These are phyloP conservation scores for Betula pendula DNA, from an alignment of 306 rosid genomes.

Conservation along the genomic window DNA sequence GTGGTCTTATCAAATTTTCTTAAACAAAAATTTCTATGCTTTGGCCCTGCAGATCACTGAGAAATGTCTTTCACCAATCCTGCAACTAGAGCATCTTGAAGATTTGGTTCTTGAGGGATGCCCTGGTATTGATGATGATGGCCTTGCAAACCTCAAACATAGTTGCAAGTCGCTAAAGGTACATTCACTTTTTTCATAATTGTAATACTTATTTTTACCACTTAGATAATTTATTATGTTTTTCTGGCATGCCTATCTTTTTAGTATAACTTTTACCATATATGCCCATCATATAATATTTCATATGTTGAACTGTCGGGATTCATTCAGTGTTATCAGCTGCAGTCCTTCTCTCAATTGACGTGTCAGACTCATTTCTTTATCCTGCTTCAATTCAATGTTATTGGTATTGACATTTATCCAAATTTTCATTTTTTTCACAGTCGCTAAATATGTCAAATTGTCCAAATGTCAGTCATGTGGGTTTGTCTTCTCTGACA, in stretches of 20 bases:
- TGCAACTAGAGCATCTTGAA: slow-evolving; percentile 44
- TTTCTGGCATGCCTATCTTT: not conserved
- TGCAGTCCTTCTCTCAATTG: not conserved
- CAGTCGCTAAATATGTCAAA: slow-evolving; percentile 64
- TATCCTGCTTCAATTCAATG: not conserved
- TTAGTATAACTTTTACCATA: not conserved
- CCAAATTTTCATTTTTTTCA: slow-evolving; percentile 12
- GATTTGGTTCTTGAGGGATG: slow-evolving; percentile 54
- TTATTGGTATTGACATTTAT: not conserved
- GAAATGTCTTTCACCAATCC: slow-evolving; percentile 40
- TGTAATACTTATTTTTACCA: not conserved
- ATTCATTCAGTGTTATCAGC: not conserved
- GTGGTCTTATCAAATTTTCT: not conserved
- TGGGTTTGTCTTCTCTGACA: slow-evolving; percentile 60
- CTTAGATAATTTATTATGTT: not conserved
- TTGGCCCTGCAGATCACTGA: slow-evolving; percentile 41
- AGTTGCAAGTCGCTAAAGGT: slow-evolving; percentile 42
- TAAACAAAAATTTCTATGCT: not conserved
- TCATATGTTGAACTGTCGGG: not conserved
- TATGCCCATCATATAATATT: not conserved
- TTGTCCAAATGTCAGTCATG: slow-evolving; percentile 55
- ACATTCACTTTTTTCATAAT: slow-evolving; percentile 2
- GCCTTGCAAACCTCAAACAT: slow-evolving; percentile 32
- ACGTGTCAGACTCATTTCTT: not conserved
- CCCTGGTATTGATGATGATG: slow-evolving; percentile 48